Evolutionary conservation across 129 eudicot genomes (phyloP), one percentile per base, ranked within the genome.

Genomic region (Scalesia atractyloides): DNA sequence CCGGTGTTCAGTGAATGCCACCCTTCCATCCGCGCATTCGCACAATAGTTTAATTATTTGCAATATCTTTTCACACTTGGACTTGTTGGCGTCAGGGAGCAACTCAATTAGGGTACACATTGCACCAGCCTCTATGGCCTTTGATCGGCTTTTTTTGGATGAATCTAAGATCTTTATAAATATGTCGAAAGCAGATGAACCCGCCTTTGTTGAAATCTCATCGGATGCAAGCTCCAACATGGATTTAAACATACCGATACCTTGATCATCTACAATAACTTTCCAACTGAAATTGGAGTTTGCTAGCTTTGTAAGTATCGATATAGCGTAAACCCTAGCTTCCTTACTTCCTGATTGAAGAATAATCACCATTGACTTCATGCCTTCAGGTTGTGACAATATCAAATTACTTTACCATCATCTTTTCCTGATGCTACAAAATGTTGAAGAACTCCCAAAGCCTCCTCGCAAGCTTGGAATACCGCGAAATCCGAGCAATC

Each of bases 391-490:
- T 54, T 76, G 80, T 33, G 89, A 81, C 52, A 87, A 63, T 1
- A 87, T 66, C 59, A 12, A 12, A 74, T 30, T 9, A 60, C 82
- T 41, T 70, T 70, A 7, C 39, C 73, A 11, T 91, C 89, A 19
- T 91, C 89, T 37, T 85, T 86, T 60, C 80, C 89, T 0, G 72
- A 67, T 30, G 80, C 53, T 0, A 68, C 62, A 15, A 85, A 79
- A 20, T 64, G 82, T 37, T 77, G 79, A 20, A 91, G 69, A 47
- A 91, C 83, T 0, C 87, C 84, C 14, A 91, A 59, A 13, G 97
- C 95, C 77, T 87, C 97, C 53, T 91, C 97, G 59, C 89, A 87
- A 51, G 91, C 95, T 77, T 87, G 77, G 67, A 91, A 87, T 18
- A 81, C 68, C 52, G 44, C 54, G 67, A 91, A 91, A 85, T 91